Percentiles rank a stretch among this genome's conserved stretches.
Evolutionary conservation across 2,329 filamentous ascomycete genomes (phyloP).

Genomic region (Penicillium crustosum): DNA sequence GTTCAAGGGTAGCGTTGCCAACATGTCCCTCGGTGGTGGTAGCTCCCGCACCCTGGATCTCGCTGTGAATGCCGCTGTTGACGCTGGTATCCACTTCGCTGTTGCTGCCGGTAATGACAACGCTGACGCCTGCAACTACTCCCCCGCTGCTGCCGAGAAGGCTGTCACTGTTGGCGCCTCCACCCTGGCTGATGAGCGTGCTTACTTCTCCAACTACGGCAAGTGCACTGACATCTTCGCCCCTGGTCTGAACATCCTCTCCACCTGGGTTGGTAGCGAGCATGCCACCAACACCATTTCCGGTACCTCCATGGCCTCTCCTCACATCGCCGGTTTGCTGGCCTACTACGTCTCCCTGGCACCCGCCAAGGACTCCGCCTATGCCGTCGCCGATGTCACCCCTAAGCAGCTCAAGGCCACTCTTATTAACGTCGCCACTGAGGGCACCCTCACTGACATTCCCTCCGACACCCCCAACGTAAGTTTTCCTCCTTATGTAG

Average conservation of each 20-base stretch:
- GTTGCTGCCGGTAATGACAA: constrained; percentile 99
- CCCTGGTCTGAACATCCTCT: constrained; percentile 92
- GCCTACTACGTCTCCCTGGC: constrained; percentile 98
- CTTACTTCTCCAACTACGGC: constrained; percentile 99
- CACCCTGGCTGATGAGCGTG: constrained; percentile 88
- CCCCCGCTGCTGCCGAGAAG: constrained; percentile 85
- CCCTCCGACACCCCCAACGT: constrained; percentile 83
- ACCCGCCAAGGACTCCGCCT: constrained; percentile 85
- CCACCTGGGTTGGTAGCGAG: constrained; percentile 97
- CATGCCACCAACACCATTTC: constrained; percentile 98
- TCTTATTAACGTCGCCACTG: constrained; percentile 79
- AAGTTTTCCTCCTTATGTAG: constrained; percentile 32
- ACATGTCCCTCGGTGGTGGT: constrained; percentile 98
- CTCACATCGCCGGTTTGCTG: constrained; percentile 91
- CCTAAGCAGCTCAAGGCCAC: constrained; percentile 91
- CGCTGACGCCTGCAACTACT: constrained; percentile 98
- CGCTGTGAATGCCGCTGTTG: constrained; percentile 90
- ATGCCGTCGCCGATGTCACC: constrained; percentile 82
- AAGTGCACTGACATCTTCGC: constrained; percentile 99
- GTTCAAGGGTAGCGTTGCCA: constrained; percentile 98
- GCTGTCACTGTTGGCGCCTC: constrained; percentile 96
- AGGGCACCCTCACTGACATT: constrained; percentile 74
- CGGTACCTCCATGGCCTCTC: constrained; percentile 98
- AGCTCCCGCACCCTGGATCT: constrained; percentile 90
- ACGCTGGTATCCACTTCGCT: constrained; percentile 91